These are phyloP conservation scores for Willaertia magna DNA, from an alignment of 208 protist species.

Conservation along the genomic window DNA sequence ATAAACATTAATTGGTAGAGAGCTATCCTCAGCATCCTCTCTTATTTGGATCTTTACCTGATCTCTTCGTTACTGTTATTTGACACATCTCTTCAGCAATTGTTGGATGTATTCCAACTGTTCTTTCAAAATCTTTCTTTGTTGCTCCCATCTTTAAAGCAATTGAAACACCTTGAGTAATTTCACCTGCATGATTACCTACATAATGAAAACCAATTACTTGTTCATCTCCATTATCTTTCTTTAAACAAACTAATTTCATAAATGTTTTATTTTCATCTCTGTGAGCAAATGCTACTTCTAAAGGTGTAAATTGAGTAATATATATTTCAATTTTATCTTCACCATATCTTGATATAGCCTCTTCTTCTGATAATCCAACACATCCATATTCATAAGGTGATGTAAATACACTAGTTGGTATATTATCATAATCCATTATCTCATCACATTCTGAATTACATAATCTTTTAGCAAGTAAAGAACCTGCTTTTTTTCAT, in stretches of 20 bases:
- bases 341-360: constrained; percentile 46
- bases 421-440: constrained; percentile 52
- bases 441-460: background rate
- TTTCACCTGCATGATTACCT: constrained; percentile 59
- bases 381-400: constrained; percentile 65
- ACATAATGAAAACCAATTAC: constrained; percentile 71
- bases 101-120: constrained; percentile 4
- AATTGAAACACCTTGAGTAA: constrained; percentile 68
- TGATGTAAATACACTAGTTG: constrained; percentile 72
- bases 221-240: background rate
- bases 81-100: background rate
- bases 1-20: too few species aligned
- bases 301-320: background rate
- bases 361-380: constrained; percentile 60
- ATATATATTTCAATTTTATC: constrained; percentile 48
- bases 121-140: background rate
- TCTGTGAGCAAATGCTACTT: background rate
- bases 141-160: constrained; percentile 40
- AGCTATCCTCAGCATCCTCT: constrained; percentile 1
- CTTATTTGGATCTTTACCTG: background rate
- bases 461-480: background rate
- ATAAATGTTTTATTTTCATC: constrained; percentile 19
- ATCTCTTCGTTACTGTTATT: background rate
- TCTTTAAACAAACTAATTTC: background rate
- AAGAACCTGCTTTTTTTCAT: background rate